Evolutionary conservation across 2,329 filamentous ascomycete genomes (phyloP).

Genomic region (Cordyceps farinosa): DNA sequence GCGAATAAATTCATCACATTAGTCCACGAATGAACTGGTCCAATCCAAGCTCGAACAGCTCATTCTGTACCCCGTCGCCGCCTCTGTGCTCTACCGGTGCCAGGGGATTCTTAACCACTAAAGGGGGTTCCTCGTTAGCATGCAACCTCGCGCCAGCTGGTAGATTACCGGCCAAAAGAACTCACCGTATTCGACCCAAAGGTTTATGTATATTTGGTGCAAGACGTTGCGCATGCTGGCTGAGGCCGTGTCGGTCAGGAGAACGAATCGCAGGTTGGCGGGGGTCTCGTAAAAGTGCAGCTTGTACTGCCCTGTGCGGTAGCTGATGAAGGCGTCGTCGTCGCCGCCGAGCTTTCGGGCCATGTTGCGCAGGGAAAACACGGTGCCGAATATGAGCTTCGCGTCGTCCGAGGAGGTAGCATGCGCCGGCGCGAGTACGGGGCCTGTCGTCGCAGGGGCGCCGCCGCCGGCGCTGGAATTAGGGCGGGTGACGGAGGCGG

Average conservation of each 20-base stretch:
- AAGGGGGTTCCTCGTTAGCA: neutral
- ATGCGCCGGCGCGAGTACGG: constrained; percentile 23
- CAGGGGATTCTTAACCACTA: constrained; percentile 68
- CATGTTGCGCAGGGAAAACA: constrained; percentile 97
- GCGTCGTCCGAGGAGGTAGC: constrained; percentile 68
- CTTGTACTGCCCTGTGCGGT: constrained; percentile 92
- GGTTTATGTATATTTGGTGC: constrained; percentile 97
- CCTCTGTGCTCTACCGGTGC: constrained; percentile 66
- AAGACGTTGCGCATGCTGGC: constrained; percentile 90
- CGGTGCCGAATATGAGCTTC: constrained; percentile 94
- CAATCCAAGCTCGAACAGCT: constrained; percentile 67
- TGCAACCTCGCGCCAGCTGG: neutral
- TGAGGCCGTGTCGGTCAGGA: constrained; percentile 87
- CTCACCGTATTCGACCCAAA: constrained; percentile 92
- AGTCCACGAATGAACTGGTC: constrained; percentile 73
- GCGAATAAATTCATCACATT: constrained; percentile 39
- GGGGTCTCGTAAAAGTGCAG: constrained; percentile 99
- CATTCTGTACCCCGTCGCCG: constrained; percentile 66
- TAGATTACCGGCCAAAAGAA: constrained; percentile 18
- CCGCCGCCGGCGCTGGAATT: constrained; percentile 21
- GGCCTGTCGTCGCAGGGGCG: constrained; percentile 15
- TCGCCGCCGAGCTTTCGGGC: constrained; percentile 89
- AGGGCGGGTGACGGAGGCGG: constrained; percentile 45
- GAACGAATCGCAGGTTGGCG: constrained; percentile 91
- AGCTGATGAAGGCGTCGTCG: constrained; percentile 93